A percentile compares a stretch with the other conserved stretches of the same genome.
Evolutionary conservation across 2,329 filamentous ascomycete species (phyloP).

Genomic region (Aspergillus terreus): DNA sequence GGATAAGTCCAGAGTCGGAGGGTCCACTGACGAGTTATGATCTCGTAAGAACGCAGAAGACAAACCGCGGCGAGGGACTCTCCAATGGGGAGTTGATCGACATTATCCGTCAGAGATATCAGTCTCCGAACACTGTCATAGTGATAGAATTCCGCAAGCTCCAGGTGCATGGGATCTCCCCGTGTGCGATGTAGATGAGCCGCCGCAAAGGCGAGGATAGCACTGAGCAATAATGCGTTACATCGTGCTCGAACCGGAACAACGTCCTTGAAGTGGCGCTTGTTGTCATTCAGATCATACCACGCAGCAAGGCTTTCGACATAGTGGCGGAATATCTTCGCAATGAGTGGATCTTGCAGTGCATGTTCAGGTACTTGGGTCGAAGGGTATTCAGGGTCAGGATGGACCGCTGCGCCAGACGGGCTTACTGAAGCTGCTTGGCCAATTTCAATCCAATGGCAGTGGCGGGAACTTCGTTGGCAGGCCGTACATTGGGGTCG

Average conservation of each 20-base stretch:
- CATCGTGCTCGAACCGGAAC: slow-evolving; percentile 38
- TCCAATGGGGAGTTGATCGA: slow-evolving; percentile 31
- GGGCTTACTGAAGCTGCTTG: background rate
- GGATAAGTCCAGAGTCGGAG: too few species aligned
- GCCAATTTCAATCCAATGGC: slow-evolving; percentile 1
- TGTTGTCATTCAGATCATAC: slow-evolving; percentile 47
- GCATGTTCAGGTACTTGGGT: slow-evolving; percentile 7
- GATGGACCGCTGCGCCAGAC: background rate
- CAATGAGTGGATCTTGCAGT: slow-evolving; percentile 6
- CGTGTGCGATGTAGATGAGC: slow-evolving; percentile 34
- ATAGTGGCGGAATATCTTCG: slow-evolving; percentile 39
- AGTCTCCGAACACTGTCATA: slow-evolving; percentile 38
- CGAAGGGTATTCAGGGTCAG: slow-evolving; percentile 4
- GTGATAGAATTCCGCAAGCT: slow-evolving; percentile 40
- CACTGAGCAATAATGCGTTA: slow-evolving; percentile 42
- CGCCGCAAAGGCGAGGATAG: slow-evolving; percentile 45
- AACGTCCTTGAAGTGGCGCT: slow-evolving; percentile 30
- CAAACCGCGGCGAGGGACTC: slow-evolving; percentile 47
- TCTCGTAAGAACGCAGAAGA: slow-evolving; percentile 49
- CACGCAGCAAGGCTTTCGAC: slow-evolving; percentile 37
- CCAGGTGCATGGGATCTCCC: slow-evolving; percentile 14
- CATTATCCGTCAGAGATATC: slow-evolving; percentile 33
- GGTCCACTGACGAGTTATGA: slow-evolving; percentile 37
- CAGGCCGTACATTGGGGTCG: slow-evolving; percentile 2
- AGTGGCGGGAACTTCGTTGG: slow-evolving; percentile 1